These are phyloP conservation scores for Lactifluus volemus DNA, from an alignment of 768 basidiomycete genomes.

Conservation along the genomic window DNA sequence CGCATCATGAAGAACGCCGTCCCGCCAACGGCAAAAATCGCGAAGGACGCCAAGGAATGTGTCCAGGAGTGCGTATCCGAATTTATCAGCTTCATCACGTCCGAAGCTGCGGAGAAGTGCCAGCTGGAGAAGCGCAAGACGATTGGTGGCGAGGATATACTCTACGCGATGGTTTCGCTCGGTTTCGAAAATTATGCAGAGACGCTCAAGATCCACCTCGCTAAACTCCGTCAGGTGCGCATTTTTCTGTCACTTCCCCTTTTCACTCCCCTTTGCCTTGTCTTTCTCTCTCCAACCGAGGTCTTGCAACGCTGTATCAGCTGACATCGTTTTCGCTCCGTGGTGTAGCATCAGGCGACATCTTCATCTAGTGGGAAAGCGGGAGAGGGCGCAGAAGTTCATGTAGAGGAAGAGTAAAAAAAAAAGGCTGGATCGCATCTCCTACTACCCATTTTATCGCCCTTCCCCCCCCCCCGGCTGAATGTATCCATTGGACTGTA, in stretches of 20 bases:
- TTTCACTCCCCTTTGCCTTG: too few relatives aligned
- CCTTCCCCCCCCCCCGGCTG: not conserved
- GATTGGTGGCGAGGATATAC: conserved; percentile 93
- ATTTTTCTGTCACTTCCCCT: too few relatives aligned
- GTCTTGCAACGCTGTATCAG: not conserved
- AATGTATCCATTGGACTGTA: conserved; percentile 15
- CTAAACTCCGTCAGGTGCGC: conserved; percentile 75
- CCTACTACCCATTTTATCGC: not conserved
- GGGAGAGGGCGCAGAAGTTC: conserved; percentile 6
- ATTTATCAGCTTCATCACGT: conserved; percentile 97
- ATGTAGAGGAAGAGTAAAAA: conserved; percentile 14
- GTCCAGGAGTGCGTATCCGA: conserved; percentile 98
- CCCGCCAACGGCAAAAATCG: conserved; percentile 87
- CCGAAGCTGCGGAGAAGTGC: conserved; percentile 93
- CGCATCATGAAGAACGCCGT: conserved; percentile 94
- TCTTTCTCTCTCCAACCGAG: too few relatives aligned
- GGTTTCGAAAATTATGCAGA: conserved; percentile 95
- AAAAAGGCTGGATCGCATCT: not conserved
- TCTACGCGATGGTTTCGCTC: conserved; percentile 87
- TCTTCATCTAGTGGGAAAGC: conserved; percentile 18
- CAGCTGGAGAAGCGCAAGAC: conserved; percentile 95
- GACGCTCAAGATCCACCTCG: conserved; percentile 84
- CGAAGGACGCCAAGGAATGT: conserved; percentile 97
- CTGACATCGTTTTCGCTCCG: not conserved
- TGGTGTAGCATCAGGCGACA: conserved; percentile 17